A percentile compares a stretch with the other conserved stretches of the same genome.
Conservation (phyloP, 495 filamentous ascomycete genomes). For the Sordaria brevicollis region DNA sequence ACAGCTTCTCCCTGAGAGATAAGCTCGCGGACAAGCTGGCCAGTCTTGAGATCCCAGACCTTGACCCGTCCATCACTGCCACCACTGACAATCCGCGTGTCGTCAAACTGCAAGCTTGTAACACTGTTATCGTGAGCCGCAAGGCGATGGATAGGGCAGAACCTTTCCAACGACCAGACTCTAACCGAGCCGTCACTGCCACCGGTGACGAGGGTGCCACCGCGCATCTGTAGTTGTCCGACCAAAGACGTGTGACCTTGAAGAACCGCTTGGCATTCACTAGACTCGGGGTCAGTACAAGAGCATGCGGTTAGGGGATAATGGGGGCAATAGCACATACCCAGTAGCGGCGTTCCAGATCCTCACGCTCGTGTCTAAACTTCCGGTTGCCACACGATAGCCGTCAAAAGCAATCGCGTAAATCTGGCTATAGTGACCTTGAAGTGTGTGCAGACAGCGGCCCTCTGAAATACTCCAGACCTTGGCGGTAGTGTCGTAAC, state of each 20-base stretch:
- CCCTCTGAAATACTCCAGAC: conserved; percentile 97
- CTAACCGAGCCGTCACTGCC: conserved; percentile 92
- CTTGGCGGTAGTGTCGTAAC: conserved; percentile 92
- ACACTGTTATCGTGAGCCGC: conserved; percentile 99
- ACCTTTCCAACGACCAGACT: conserved; percentile 85
- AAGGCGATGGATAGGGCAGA: conserved; percentile 81
- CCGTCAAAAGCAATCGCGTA: conserved; percentile 98
- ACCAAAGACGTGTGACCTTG: conserved; percentile 96
- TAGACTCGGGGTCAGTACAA: conserved; percentile 23
- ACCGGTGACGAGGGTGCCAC: conserved; percentile 88
- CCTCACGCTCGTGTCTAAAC: conserved; percentile 89
- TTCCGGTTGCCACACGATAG: conserved; percentile 85
- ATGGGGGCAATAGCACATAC: conserved; percentile 34
- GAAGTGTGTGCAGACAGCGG: conserved; percentile 75
- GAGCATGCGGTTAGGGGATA: neutral
- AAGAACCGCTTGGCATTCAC: conserved; percentile 78
- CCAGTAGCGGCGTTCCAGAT: conserved; percentile 93
- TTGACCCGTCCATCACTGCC: conserved; percentile 95
- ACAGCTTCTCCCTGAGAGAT: conserved; percentile 85
- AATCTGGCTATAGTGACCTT: conserved; percentile 97
- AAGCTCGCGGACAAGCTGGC: conserved; percentile 81
- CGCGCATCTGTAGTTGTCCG: conserved; percentile 93
- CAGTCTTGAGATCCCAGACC: conserved; percentile 90
- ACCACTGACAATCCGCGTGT: conserved; percentile 85
- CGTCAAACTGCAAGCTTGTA: conserved; percentile 93